Evolutionary conservation across 164 flowering plant genomes (phyloP), one percentile per base, ranked within the genome.

Genomic region (Chloranthus sessilifolius): DNA sequence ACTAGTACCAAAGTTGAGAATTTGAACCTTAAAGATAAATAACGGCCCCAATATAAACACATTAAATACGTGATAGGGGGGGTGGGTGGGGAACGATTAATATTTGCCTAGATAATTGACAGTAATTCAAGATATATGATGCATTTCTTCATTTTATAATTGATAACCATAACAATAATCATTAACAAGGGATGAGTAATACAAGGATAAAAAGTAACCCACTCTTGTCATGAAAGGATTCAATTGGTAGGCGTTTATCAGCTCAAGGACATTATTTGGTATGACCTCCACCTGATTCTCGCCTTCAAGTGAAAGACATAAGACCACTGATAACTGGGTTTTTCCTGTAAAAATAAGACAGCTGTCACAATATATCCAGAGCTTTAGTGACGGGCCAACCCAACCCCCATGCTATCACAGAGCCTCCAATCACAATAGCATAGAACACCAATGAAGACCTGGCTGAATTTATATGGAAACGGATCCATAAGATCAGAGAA

Each of bases 221-320:
- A 83, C 96, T 69, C 82, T 80, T 52, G 86, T 62, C n/a, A 73
- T 49, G 64, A 77, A 88, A 66, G 87, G 68, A 78, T 75, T 78
- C 85, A 88, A 82, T 66, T 79, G 74, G 72, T 83, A 62, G 53
- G 67, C 61, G 17, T 71, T 67, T 45, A 82, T 58, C 19, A 92
- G 78, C 70, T 85, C 83, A 48, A 65, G 64, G 7, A 92, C 65
- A 54, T 61, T 76, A 47, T 41, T 58, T n/a, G 85, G 78, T 53
- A 76, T 66, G 65, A 55, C 61, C 43, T 63, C 68, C 38, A 52
- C 53, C 29, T 67, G 59, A 35, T 48, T 46, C 11, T 56, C 74
- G 50, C 53, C 48, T 40, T 67, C 77, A 61, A 30, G 43, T 23
- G 83, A 79, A 35, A 75, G 61, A 63, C 89, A 82, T 56, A 87